phyloP scores from a whole-genome alignment of 768 basidiomycete genomes.

The Lactarius tabidus region DNA sequence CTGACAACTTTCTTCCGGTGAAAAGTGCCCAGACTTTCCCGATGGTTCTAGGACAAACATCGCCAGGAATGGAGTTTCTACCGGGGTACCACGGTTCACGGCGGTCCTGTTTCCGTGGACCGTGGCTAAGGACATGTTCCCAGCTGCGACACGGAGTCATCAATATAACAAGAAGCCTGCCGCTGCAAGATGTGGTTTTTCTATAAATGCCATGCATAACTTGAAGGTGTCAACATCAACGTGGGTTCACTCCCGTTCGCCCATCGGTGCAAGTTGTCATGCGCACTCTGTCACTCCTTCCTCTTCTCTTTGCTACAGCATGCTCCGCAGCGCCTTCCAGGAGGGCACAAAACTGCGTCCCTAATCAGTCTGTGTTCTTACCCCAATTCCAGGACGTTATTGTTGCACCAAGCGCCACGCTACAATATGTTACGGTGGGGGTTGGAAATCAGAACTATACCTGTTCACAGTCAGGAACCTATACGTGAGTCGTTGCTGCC shows the following conservation, averaged over 20 bases:
- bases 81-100: not conserved
- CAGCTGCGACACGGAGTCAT: not conserved
- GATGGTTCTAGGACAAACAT: not conserved
- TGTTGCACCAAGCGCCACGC: not conserved
- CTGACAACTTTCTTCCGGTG: not conserved
- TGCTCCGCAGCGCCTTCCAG: not conserved
- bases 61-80: not conserved
- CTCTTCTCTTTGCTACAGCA: not conserved
- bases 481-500: not conserved
- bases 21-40: not conserved
- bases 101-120: not conserved
- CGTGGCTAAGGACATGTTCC: not conserved
- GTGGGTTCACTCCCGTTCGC: not conserved
- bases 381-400: not conserved
- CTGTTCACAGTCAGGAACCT: not conserved
- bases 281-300: not conserved
- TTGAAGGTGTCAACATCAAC: not conserved
- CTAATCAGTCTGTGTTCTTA: not conserved
- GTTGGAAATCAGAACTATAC: slow-evolving; percentile 15
- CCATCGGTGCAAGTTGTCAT: not conserved
- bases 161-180: not conserved
- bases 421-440: not conserved
- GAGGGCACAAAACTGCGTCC: not conserved
- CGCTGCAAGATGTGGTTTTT: not conserved
- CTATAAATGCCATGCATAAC: not conserved